Evolutionary conservation across 2,329 filamentous ascomycete genomes (phyloP), one percentile per base, ranked within the genome.

Genomic region (Colletotrichum somersetense): DNA sequence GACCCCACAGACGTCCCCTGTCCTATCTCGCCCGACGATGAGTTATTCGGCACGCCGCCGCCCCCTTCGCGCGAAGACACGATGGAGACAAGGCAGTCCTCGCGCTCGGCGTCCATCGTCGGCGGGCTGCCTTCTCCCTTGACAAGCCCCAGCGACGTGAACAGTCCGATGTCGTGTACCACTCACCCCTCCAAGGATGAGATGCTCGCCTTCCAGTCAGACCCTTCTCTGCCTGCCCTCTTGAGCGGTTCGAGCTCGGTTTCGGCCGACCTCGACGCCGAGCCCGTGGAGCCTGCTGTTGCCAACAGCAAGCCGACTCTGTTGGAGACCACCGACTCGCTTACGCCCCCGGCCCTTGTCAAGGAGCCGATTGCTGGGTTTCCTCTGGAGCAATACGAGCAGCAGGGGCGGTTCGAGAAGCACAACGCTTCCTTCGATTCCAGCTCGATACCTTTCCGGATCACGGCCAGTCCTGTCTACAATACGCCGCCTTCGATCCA

Each of bases 171-270:
- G 6, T 84, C 83, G 26, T 80, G 82, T 2, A 70, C 80, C 64
- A 82, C 82, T 55, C 78, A 78, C 8, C 79, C 81, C 5, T 80
- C 80, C 30, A 83, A 83, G 72, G 85, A 86, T 7, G 82, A 85
- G 11, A 86, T 87, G 75, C 76, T 87, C 20, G 83, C 82, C 3
- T 91, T 90, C 78, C 88, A 88, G 67, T 91, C 89, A 3, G 89
- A 91, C 64, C 89, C 89, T 0, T 92, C 90, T 6, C 80, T 92
- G 3, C 90, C 90, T 14, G 89, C 89, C 8, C 81, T 91, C 10
- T 83, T 91, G 14, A 91, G 89, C 68, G 88, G 89, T 14, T 88
- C 89, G 11, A 91, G 89, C 76, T 92, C 90, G 2, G 85, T 91
- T 12, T 91, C 89, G 18, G 89, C 88, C 1, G 90, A 91, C 75